Base-by-base conservation (phyloP, 2,329 filamentous ascomycete species). In the Hypomyces perniciosus region DNA sequence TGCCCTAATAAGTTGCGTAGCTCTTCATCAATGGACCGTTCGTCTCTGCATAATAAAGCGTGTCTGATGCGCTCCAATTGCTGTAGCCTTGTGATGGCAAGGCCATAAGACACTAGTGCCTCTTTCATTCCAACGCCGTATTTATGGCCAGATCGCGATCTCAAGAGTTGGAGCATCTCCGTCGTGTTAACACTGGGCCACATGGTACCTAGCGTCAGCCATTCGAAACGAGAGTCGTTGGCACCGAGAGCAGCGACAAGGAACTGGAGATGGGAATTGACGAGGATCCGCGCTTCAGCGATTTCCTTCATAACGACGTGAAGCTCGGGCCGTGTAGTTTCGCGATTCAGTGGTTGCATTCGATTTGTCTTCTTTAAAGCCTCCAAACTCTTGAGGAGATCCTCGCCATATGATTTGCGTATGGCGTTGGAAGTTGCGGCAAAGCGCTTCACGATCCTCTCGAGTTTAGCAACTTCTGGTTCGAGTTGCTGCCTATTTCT, bases 141-240 rank as follows among this genome's bases (percentile, higher is more conserved):
- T 0, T 8, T 8, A 1, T 41, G 29, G 1, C 53, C 53, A 0
- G 56, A 48, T 3, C 38, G 8, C 48, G 53, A 0, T 6, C 74
- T 67, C 0, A 83, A 61, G 34, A 76, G 73, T 40, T 75, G 69
- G 0, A 83, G 68, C 1, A 48, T 20, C n/a, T 43, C 45, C 4
- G 48, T 33, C 6, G 41, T 34, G 1, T 34, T 49, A 30, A 13
- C 9, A 20, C 46, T 81, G 0, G 79, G 79, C 72, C 73, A 78
- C 0, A 80, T 59, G 0, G 68, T 61, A 0, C 67, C 48, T 26
- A 38, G n/a, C 1, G 7, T 8, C 12, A 54, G 45, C 52, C 52
- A 54, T 4, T 2, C 30, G 8, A 38, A 30, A 10, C 52, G 34
- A 10, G 7, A 1, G 2, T 54, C 31, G 20, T 13, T 29, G 6